These are phyloP conservation scores for Trichosporon coremiiforme DNA, from an alignment of 1,284 basidiomycete species.

Conservation along the genomic window DNA sequence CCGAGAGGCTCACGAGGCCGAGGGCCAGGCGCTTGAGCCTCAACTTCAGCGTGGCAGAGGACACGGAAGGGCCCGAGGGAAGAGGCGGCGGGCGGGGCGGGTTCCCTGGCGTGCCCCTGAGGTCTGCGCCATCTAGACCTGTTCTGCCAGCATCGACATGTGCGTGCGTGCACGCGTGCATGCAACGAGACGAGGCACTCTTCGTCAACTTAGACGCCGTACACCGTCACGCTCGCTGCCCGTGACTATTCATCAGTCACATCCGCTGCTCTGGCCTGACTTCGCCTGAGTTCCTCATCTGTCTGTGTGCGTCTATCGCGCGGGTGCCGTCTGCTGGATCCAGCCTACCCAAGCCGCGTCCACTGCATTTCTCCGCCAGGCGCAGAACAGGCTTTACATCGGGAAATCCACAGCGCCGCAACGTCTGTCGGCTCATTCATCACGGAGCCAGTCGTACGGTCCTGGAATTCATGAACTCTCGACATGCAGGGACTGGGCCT, in stretches of 20 bases:
- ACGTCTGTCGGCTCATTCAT: neutral
- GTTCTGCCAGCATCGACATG: neutral
- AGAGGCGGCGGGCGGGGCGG: neutral
- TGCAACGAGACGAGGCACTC: neutral
- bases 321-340: neutral
- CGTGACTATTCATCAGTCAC: slow-evolving; percentile 5
- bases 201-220: neutral
- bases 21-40: neutral
- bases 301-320: neutral
- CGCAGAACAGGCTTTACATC: neutral
- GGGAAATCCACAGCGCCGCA: neutral
- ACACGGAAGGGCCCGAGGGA: neutral
- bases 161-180: neutral
- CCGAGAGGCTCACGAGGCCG: slow-evolving; percentile 5
- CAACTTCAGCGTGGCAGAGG: neutral
- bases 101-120: neutral
- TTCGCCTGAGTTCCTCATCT: slow-evolving; percentile 11
- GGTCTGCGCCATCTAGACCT: neutral
- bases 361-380: neutral
- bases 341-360: slow-evolving; percentile 6
- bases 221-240: neutral
- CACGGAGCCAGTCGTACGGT: neutral
- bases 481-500: neutral
- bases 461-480: neutral
- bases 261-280: neutral